A percentile compares a stretch with the other conserved stretches of the same genome.
phyloP scores from a whole-genome alignment of 2,329 filamentous ascomycete genomes.

The Colletotrichum ledebouriae region DNA sequence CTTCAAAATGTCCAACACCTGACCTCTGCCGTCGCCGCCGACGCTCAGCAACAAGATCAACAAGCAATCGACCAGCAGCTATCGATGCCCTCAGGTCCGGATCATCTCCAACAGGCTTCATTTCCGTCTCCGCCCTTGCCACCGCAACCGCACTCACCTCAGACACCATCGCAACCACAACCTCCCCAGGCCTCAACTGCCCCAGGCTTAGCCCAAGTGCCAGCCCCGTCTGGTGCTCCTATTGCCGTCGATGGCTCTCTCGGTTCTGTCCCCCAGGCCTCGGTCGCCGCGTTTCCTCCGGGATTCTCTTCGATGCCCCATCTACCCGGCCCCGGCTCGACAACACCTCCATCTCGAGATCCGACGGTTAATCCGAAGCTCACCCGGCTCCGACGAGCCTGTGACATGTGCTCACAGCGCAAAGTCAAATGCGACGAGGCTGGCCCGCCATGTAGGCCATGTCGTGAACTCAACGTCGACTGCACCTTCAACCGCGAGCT shows the following conservation, averaged over 20 bases:
- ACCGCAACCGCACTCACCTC: slow-evolving; percentile 37
- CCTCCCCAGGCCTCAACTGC: slow-evolving; percentile 38
- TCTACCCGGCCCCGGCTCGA: slow-evolving; percentile 25
- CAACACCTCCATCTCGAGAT: slow-evolving; percentile 47
- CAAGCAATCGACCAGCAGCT: slow-evolving; percentile 23
- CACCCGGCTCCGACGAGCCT: slow-evolving; percentile 69
- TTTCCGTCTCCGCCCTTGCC: neutral
- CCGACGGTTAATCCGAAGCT: slow-evolving; percentile 63
- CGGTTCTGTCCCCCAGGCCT: slow-evolving; percentile 6
- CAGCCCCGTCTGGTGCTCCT: slow-evolving; percentile 9
- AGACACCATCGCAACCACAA: slow-evolving; percentile 15
- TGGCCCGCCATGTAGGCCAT: slow-evolving; percentile 69
- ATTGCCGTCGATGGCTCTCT: slow-evolving; percentile 17
- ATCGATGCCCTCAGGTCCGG: neutral
- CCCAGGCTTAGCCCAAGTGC: slow-evolving; percentile 7
- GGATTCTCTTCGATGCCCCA: slow-evolving; percentile 27
- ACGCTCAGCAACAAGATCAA: slow-evolving; percentile 38
- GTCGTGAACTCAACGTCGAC: slow-evolving; percentile 68
- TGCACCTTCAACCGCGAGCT: slow-evolving; percentile 70
- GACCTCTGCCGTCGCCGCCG: slow-evolving; percentile 46
- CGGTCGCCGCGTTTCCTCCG: slow-evolving; percentile 25
- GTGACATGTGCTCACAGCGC: slow-evolving; percentile 72
- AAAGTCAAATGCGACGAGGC: slow-evolving; percentile 73
- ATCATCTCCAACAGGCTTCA: slow-evolving; percentile 18
- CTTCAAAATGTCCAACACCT: slow-evolving; percentile 53